A percentile compares a stretch with the other conserved stretches of the same genome.
These are phyloP conservation scores for Gracilaria vermiculophylla DNA, from an alignment of 23 red algal genomes.

Conservation along the genomic window DNA sequence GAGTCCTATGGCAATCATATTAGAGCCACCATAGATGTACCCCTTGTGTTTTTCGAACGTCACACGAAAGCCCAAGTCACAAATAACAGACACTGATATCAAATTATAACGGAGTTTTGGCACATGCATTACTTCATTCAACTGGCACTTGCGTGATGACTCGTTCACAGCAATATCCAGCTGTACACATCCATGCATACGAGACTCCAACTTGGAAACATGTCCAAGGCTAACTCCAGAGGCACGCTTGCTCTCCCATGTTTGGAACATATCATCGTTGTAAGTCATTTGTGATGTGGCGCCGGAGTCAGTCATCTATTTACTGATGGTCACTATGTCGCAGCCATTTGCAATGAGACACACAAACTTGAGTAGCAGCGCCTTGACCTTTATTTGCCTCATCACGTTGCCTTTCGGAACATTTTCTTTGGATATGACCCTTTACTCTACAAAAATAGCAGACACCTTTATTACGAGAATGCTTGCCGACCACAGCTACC, in stretches of 20 bases:
- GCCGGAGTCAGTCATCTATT: conserved; percentile 34
- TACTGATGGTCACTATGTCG: background rate
- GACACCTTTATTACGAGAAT: background rate
- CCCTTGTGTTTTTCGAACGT: too few species aligned
- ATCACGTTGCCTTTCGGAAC: background rate
- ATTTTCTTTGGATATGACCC: conserved; percentile 3
- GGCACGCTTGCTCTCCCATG: background rate
- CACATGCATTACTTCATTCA: conserved; percentile 7
- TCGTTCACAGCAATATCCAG: background rate
- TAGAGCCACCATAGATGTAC: too few species aligned
- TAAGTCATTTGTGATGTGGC: conserved; percentile 39
- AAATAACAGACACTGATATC: background rate
- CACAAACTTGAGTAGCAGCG: background rate
- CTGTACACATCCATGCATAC: background rate
- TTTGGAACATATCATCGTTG: conserved; percentile 12
- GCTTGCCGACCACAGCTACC: background rate
- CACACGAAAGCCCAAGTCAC: background rate
- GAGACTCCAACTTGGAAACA: background rate
- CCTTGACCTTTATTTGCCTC: background rate
- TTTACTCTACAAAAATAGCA: background rate
- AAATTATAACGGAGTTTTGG: background rate
- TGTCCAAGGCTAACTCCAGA: background rate
- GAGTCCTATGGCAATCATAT: too few species aligned
- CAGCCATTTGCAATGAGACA: background rate
- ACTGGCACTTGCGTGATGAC: background rate